Evolutionary conservation across 148 eudicot species (phyloP).

Genomic region (Silene conica): DNA sequence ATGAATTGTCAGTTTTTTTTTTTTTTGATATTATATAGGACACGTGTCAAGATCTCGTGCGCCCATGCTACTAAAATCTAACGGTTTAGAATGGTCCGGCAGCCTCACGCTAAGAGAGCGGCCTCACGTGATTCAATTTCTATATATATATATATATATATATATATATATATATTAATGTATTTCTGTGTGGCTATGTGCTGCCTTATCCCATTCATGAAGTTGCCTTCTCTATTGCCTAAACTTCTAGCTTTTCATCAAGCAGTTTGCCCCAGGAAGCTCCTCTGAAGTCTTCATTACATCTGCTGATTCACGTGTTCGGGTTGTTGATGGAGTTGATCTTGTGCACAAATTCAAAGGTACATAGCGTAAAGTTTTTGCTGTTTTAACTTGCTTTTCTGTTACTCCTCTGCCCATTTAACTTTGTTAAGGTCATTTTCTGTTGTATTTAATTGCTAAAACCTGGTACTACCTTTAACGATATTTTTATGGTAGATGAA

Average conservation of each 20-base stretch:
- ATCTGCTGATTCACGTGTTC: constrained; percentile 89
- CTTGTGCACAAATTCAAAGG: constrained; percentile 92
- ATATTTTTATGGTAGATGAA: not conserved
- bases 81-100: no score
- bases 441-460: not conserved
- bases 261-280: constrained; percentile 89
- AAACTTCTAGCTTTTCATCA: constrained; percentile 23
- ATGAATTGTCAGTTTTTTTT: no score
- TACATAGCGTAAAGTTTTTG: constrained; percentile 17
- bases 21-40: no score
- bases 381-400: not conserved
- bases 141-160: no score
- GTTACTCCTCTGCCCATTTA: constrained; percentile 5
- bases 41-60: no score
- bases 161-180: no score
- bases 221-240: not conserved
- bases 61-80: no score
- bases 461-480: not conserved
- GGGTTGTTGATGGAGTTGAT: constrained; percentile 76
- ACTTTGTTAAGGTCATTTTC: not conserved
- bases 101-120: no score
- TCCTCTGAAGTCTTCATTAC: constrained; percentile 84
- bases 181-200: no score
- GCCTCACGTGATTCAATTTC: no score
- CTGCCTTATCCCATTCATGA: not conserved